A percentile compares a stretch with the other conserved stretches of the same genome.
phyloP scores from a whole-genome alignment of 1,284 basidiomycete genomes.

The Peniophora sp. region DNA sequence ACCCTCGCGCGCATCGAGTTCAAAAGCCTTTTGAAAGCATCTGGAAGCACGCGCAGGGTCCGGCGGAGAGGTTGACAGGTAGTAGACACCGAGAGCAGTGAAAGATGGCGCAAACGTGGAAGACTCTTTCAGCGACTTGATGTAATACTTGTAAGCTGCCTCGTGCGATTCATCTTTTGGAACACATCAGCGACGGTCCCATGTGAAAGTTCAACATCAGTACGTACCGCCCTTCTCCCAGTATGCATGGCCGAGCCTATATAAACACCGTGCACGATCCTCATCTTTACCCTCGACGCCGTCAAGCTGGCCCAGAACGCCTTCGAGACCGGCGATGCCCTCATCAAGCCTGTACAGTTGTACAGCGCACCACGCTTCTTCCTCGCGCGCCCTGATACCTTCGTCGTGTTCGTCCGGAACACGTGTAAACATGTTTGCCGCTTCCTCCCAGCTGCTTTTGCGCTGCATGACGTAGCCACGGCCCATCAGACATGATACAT shows the following conservation, averaged over 20 bases:
- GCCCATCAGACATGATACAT: conserved; percentile 65
- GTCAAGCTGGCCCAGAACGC: conserved; percentile 52
- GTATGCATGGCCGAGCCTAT: conserved; percentile 73
- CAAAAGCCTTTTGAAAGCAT: conserved; percentile 98
- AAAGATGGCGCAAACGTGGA: conserved; percentile 85
- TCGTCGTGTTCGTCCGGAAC: conserved; percentile 41
- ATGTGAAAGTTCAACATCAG: too few species aligned
- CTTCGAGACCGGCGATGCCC: conserved; percentile 51
- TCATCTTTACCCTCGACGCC: conserved; percentile 41
- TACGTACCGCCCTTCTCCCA: conserved; percentile 70
- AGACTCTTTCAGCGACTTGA: conserved; percentile 73
- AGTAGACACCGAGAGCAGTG: conserved; percentile 90
- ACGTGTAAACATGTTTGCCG: conserved; percentile 52
- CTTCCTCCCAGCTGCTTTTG: conserved; percentile 63
- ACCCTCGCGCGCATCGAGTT: conserved; percentile 85
- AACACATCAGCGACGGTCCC: too few species aligned
- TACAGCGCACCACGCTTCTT: conserved; percentile 81
- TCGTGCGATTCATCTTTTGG: too few species aligned
- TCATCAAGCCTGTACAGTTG: conserved; percentile 45
- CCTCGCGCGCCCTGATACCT: conserved; percentile 71
- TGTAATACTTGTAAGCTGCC: conserved; percentile 76
- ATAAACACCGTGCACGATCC: conserved; percentile 74
- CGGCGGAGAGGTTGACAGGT: conserved; percentile 67
- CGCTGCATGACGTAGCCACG: conserved; percentile 70
- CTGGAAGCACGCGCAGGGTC: conserved; percentile 86